Conservation (phyloP, 2,329 filamentous ascomycete species). For the Fusarium sp. region DNA sequence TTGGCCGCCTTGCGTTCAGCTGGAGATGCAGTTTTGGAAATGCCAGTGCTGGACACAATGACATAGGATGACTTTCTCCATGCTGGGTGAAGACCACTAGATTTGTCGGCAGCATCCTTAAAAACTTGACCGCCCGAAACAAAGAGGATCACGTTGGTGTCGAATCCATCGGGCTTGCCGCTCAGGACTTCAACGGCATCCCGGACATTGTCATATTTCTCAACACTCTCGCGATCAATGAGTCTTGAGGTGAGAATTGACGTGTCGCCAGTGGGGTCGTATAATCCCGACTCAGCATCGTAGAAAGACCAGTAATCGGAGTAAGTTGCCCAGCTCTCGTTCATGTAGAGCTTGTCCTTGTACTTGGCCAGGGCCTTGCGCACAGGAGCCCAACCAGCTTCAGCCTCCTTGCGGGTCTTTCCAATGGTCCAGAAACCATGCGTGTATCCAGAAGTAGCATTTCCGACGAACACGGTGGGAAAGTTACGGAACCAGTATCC, state of each 20-base stretch:
- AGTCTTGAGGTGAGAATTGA: slow-evolving; percentile 19
- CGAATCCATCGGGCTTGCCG: slow-evolving; percentile 16
- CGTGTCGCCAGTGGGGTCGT: slow-evolving; percentile 11
- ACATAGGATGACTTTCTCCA: slow-evolving; percentile 30
- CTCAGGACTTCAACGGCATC: slow-evolving; percentile 24
- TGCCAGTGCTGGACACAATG: neutral
- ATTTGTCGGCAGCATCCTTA: slow-evolving; percentile 20
- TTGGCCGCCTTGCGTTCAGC: slow-evolving; percentile 16
- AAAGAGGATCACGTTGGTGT: slow-evolving; percentile 23
- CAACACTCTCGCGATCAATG: slow-evolving; percentile 10
- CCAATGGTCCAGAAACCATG: slow-evolving; percentile 28
- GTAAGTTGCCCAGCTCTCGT: slow-evolving; percentile 28
- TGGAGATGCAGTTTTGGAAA: neutral
- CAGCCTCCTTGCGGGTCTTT: slow-evolving; percentile 2
- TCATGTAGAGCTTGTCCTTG: slow-evolving; percentile 23
- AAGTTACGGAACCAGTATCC: slow-evolving; percentile 34
- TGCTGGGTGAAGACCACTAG: slow-evolving; percentile 1
- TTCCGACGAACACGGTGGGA: slow-evolving; percentile 8
- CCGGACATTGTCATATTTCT: neutral
- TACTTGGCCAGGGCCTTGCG: slow-evolving; percentile 9
- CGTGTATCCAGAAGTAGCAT: slow-evolving; percentile 26
- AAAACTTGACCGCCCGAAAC: slow-evolving; percentile 28
- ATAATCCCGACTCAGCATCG: slow-evolving; percentile 11
- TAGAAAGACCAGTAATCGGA: slow-evolving; percentile 34
- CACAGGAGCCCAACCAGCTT: slow-evolving; percentile 12